Conservation (phyloP, 1,139 yeast species). For the Citeromyces hawaiiensis region DNA sequence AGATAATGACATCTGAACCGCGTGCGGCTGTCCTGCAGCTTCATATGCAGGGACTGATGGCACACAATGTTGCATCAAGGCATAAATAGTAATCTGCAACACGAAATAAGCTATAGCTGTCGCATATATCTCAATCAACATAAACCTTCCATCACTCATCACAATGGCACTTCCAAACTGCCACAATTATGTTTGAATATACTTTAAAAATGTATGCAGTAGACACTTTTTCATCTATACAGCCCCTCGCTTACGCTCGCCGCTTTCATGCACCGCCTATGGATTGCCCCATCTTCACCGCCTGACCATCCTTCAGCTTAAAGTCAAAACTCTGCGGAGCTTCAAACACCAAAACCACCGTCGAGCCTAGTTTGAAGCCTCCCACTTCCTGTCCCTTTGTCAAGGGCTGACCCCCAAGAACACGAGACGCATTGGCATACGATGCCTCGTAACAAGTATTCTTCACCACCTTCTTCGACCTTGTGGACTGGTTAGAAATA, state of each 20-base stretch:
- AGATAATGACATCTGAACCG: too few relatives aligned
- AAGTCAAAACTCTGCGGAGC: slow-evolving; percentile 77
- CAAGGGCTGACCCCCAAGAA: slow-evolving; percentile 84
- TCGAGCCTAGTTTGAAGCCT: slow-evolving; percentile 90
- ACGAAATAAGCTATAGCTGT: too few relatives aligned
- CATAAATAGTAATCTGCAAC: too few relatives aligned
- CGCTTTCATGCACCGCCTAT: slow-evolving; percentile 59
- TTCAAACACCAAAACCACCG: slow-evolving; percentile 91
- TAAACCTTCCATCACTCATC: too few relatives aligned
- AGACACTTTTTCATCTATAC: too few relatives aligned
- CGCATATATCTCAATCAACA: too few relatives aligned
- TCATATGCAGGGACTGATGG: too few relatives aligned
- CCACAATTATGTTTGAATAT: too few relatives aligned
- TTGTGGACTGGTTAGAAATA: not conserved
- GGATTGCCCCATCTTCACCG: slow-evolving; percentile 75
- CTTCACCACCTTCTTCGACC: slow-evolving; percentile 33
- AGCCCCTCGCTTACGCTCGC: not conserved
- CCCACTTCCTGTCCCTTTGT: slow-evolving; percentile 94
- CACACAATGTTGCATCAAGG: too few relatives aligned
- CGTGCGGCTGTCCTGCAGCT: too few relatives aligned
- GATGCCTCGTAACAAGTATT: slow-evolving; percentile 93
- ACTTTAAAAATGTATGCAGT: too few relatives aligned
- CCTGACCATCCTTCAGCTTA: slow-evolving; percentile 54
- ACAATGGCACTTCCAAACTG: too few relatives aligned
- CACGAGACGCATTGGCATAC: slow-evolving; percentile 63